Conservation (phyloP, 805 yeast species). For the Sugiyamaella americana region DNA sequence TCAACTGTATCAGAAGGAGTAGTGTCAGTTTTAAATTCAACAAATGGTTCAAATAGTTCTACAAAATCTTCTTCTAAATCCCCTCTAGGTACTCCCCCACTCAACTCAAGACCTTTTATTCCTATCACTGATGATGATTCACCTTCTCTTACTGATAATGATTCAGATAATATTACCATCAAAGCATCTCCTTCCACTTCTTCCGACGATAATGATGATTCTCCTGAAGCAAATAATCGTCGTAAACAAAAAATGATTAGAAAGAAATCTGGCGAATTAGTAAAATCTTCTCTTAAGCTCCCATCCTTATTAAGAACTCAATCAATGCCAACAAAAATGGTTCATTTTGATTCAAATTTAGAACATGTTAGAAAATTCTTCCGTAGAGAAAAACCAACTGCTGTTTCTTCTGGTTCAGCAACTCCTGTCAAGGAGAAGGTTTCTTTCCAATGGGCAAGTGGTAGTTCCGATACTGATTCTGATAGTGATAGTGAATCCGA, state of each 20-base stretch:
- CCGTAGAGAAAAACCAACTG: conserved; percentile 66
- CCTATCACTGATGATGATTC: not conserved
- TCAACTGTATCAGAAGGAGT: not conserved
- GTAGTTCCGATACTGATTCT: not conserved
- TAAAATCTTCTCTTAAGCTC: conserved; percentile 62
- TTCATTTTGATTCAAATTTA: conserved; percentile 66
- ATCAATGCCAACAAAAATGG: conserved; percentile 53
- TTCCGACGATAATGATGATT: not conserved
- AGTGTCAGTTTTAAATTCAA: not conserved
- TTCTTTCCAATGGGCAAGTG: conserved; percentile 10
- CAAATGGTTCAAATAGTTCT: not conserved
- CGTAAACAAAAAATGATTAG: conserved; percentile 2
- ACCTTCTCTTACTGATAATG: not conserved
- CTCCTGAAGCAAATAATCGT: not conserved
- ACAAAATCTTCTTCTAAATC: not conserved
- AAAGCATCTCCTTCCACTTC: not conserved
- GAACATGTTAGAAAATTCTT: conserved; percentile 64
- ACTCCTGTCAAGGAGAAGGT: conserved; percentile 44
- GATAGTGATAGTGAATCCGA: not conserved
- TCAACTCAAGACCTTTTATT: not conserved
- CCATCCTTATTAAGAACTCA: conserved; percentile 32
- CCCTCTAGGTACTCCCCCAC: not conserved
- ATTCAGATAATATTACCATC: not conserved
- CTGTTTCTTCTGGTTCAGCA: conserved; percentile 56
- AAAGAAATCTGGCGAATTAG: conserved; percentile 83